Evolutionary conservation across 2,329 filamentous ascomycete genomes (phyloP).

Genomic region (Ascomycota sp.): DNA sequence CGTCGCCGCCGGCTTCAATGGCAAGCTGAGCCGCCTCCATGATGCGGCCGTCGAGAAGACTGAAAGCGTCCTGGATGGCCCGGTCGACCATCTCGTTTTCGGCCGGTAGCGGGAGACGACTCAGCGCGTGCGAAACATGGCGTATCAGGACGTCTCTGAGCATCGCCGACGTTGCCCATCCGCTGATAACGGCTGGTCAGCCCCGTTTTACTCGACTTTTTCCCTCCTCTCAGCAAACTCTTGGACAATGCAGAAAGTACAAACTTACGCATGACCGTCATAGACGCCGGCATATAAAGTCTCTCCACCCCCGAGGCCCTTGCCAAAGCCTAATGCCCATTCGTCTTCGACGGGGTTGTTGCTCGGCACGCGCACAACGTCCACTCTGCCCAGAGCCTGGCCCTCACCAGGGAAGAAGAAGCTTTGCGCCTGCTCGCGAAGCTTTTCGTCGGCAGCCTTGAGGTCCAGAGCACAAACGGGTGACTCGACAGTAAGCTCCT

Average conservation of each 20-base stretch:
- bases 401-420: conserved; percentile 9
- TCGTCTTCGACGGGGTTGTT: conserved; percentile 15
- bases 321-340: conserved; percentile 11
- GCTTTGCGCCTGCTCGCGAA: conserved; percentile 10
- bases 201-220: too few relatives aligned
- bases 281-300: conserved; percentile 18
- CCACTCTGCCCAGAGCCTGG: conserved; percentile 9
- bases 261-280: conserved; percentile 25
- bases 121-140: conserved; percentile 16
- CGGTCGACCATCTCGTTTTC: conserved; percentile 25
- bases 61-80: conserved; percentile 35
- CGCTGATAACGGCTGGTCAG: conserved; percentile 7
- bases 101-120: conserved; percentile 7
- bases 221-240: too few relatives aligned
- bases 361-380: conserved; percentile 13
- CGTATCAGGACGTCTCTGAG: conserved; percentile 20
- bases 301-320: conserved; percentile 8
- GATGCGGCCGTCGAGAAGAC: conserved; percentile 33
- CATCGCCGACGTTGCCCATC: conserved; percentile 18
- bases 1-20: conserved; percentile 7
- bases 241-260: background rate
- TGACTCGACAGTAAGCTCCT: conserved; percentile 7
- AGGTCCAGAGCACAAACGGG: conserved; percentile 9
- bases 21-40: conserved; percentile 16
- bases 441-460: conserved; percentile 9